Percentiles rank a stretch among this genome's conserved stretches.
phyloP scores from a whole-genome alignment of 1,139 yeast species.

The Diutina ranongensis region DNA sequence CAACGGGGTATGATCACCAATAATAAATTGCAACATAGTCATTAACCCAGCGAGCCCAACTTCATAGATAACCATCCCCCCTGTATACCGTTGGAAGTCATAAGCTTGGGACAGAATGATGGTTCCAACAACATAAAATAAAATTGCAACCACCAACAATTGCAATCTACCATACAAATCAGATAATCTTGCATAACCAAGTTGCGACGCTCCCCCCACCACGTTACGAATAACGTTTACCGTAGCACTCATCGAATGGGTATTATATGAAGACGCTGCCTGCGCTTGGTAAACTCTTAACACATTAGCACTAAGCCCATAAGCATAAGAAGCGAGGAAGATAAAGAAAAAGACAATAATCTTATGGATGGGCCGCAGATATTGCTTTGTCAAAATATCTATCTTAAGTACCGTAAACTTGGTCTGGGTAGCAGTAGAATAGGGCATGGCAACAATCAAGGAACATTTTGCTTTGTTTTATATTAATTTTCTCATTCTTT shows the following conservation, averaged over 20 bases:
- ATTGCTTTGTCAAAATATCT: slow-evolving; percentile 29
- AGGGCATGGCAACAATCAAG: no score
- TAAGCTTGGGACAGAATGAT: slow-evolving; percentile 3
- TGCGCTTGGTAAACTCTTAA: slow-evolving; percentile 19
- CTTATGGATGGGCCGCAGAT: slow-evolving; percentile 14
- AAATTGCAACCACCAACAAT: neutral
- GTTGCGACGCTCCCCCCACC: neutral
- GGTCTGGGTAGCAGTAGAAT: neutral
- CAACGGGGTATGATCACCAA: neutral
- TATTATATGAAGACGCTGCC: slow-evolving; percentile 1
- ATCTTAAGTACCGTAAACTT: slow-evolving; percentile 20
- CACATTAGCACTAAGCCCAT: slow-evolving; percentile 56
- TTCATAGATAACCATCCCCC: neutral
- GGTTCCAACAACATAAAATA: slow-evolving; percentile 5
- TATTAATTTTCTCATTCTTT: no score
- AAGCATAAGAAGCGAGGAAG: slow-evolving; percentile 51
- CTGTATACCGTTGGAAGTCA: slow-evolving; percentile 4
- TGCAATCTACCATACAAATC: slow-evolving; percentile 1
- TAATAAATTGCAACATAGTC: neutral
- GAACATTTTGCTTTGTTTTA: no score
- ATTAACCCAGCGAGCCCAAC: neutral
- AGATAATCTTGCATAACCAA: slow-evolving; percentile 2
- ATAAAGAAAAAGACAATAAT: slow-evolving; percentile 35
- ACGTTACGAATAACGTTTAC: neutral
- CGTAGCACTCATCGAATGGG: slow-evolving; percentile 1